These are phyloP conservation scores for Zygosaccharomyces kombuchaensis DNA, from an alignment of 805 yeast species.

Conservation along the genomic window DNA sequence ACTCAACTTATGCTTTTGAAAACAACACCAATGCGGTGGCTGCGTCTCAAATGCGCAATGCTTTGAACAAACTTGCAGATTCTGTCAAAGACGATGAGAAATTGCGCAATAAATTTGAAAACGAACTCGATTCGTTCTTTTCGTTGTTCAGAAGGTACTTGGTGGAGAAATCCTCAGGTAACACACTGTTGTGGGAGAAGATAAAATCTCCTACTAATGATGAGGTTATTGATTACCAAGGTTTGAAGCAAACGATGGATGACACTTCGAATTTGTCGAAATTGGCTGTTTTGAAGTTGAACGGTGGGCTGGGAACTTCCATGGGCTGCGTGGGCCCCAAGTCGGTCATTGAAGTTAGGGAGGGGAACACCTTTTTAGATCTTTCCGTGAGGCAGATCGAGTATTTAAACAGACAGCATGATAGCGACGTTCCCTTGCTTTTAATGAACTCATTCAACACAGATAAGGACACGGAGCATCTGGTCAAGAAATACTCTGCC, in stretches of 20 bases:
- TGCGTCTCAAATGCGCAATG: slow-evolving; percentile 96
- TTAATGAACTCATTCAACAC: slow-evolving; percentile 99
- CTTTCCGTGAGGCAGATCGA: slow-evolving; percentile 95
- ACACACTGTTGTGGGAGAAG: slow-evolving; percentile 88
- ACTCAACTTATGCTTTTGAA: slow-evolving; percentile 69
- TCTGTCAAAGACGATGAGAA: slow-evolving; percentile 53
- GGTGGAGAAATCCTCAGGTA: slow-evolving; percentile 81
- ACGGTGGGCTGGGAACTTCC: slow-evolving; percentile 98
- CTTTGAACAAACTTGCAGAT: slow-evolving; percentile 84
- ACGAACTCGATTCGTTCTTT: slow-evolving; percentile 91
- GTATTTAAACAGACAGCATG: slow-evolving; percentile 83
- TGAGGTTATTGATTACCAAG: slow-evolving; percentile 79
- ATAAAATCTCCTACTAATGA: slow-evolving; percentile 85
- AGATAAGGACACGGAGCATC: slow-evolving; percentile 88
- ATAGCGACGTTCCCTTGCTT: slow-evolving; percentile 90
- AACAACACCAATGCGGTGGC: slow-evolving; percentile 92
- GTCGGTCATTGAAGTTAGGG: slow-evolving; percentile 96
- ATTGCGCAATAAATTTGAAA: slow-evolving; percentile 61
- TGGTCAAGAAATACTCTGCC: slow-evolving; percentile 94
- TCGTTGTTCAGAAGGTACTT: slow-evolving; percentile 89
- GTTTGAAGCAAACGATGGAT: slow-evolving; percentile 30
- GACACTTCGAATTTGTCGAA: slow-evolving; percentile 52
- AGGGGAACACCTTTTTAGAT: slow-evolving; percentile 95
- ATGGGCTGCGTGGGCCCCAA: slow-evolving; percentile 99
- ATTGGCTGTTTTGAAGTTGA: slow-evolving; percentile 91